Percentiles rank a stretch among this genome's conserved stretches.
Conservation (phyloP, 805 yeast species). For the Spathaspora girioi region DNA sequence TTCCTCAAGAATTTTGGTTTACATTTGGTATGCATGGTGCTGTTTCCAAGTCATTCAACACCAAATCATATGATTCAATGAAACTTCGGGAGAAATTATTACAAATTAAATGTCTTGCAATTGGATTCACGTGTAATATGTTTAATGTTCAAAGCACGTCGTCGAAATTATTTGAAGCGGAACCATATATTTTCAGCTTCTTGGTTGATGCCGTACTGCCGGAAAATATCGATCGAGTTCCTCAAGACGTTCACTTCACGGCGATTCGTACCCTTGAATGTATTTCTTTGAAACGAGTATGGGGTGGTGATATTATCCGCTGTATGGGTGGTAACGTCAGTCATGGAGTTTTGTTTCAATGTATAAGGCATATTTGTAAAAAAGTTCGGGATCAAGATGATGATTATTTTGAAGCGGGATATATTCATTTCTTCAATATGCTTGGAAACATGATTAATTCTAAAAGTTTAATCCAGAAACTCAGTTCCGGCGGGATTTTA, state of each 20-base stretch:
- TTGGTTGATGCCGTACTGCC: slow-evolving; percentile 72
- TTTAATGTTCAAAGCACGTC: slow-evolving; percentile 57
- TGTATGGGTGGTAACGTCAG: slow-evolving; percentile 81
- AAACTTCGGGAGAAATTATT: slow-evolving; percentile 56
- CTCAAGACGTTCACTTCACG: slow-evolving; percentile 51
- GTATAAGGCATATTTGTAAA: slow-evolving; percentile 60
- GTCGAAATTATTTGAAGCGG: slow-evolving; percentile 64
- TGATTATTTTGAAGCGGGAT: slow-evolving; percentile 35
- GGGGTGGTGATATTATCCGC: slow-evolving; percentile 74
- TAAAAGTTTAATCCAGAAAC: slow-evolving; percentile 49
- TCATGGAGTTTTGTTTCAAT: slow-evolving; percentile 78
- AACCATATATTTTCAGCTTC: slow-evolving; percentile 64
- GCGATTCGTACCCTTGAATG: slow-evolving; percentile 68
- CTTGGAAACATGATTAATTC: slow-evolving; percentile 59
- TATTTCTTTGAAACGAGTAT: slow-evolving; percentile 60
- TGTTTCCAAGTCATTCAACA: slow-evolving; percentile 69
- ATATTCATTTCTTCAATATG: slow-evolving; percentile 55
- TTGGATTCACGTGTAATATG: slow-evolving; percentile 59
- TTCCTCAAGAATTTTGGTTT: slow-evolving; percentile 64
- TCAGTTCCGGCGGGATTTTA: slow-evolving; percentile 74
- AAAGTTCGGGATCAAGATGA: slow-evolving; percentile 39
- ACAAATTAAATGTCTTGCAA: slow-evolving; percentile 60
- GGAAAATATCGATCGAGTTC: slow-evolving; percentile 45
- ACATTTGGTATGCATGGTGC: slow-evolving; percentile 60
- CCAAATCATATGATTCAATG: slow-evolving; percentile 49